These are phyloP conservation scores for Backusella tarrabulga DNA, from an alignment of 192 early-diverging fungal species.

Conservation along the genomic window DNA sequence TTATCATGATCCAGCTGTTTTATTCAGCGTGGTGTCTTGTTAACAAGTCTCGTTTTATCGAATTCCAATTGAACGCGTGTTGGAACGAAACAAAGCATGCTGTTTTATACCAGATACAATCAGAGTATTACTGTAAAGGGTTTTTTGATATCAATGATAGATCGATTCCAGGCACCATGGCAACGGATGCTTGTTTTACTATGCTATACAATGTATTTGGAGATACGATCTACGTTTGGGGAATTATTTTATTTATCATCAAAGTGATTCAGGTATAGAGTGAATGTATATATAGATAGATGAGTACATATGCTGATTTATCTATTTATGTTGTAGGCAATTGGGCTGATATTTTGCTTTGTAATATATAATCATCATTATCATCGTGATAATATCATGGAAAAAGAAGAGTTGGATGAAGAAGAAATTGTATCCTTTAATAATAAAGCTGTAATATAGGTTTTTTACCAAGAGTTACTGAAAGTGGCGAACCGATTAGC, in stretches of 20 bases:
- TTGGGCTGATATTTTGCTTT: background rate
- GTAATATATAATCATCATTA: background rate
- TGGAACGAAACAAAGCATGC: background rate
- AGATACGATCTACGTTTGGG: background rate
- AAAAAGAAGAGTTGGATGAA: background rate
- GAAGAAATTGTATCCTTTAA: background rate
- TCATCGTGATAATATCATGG: background rate
- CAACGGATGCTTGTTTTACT: background rate
- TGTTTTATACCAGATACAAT: background rate
- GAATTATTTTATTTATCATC: slow-evolving; percentile 1
- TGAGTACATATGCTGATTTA: background rate
- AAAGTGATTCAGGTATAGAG: slow-evolving; percentile 13
- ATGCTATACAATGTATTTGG: background rate
- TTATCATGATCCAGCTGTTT: slow-evolving; percentile 1
- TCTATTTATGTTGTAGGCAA: background rate
- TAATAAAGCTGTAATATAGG: background rate
- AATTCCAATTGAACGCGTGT: background rate
- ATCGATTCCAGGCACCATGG: background rate
- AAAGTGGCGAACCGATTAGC: no score
- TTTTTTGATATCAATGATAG: background rate
- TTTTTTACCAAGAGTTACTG: no score
- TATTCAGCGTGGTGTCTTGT: background rate
- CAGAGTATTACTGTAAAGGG: background rate
- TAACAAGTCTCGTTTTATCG: background rate
- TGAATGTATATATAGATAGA: background rate